Base-by-base conservation (phyloP, 768 basidiomycete genomes). In the Suillus ampliporus region DNA sequence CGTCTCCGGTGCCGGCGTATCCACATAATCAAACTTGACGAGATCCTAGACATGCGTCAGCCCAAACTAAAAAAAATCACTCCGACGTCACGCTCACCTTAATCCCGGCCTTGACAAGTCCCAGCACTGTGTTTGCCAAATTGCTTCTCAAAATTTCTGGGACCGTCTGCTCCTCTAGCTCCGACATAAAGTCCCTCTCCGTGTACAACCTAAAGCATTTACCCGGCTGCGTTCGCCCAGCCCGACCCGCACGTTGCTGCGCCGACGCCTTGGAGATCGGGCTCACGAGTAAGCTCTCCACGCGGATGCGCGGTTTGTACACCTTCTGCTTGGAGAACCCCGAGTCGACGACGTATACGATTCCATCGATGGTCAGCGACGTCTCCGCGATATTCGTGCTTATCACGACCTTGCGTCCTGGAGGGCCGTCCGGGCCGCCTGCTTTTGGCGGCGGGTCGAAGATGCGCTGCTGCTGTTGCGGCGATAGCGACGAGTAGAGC, bases 241-340 rank as follows among this genome's bases (percentile, higher is more conserved):
- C 31, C 31, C 31, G 31, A 31, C 31, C 6, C 31, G 31, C 31
- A 31, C 31, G 31, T 6, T 31, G 31, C 6, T 31, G 31, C 6
- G 31, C 31, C 31, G 31, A 31, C 31, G 31, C 31, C 31, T 31
- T 31, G 31, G 31, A 31, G 31, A 31, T 31, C 3, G 31, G 31
- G 31, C 31, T 31, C 31, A 31, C 31, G 6, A 31, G 31, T 31
- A 31, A 31, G 6, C 31, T 31, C 31, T 31, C 31, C 21, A 99
- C 96, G 57, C 97, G 89, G 64, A 99, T 97, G 35, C 97, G 86
- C 0, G 97, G 97, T 74, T 98, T 98, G 81, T 98, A 99, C 56
- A 99, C n/a, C n/a, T 97, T 98, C 77, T 97, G 97, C 77, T 99
- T 97, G 43, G 92, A 95, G 79, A 98, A 97, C 1, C 95, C 95